phyloP scores from a whole-genome alignment of 306 rosid genomes.

The Prunus padus region DNA sequence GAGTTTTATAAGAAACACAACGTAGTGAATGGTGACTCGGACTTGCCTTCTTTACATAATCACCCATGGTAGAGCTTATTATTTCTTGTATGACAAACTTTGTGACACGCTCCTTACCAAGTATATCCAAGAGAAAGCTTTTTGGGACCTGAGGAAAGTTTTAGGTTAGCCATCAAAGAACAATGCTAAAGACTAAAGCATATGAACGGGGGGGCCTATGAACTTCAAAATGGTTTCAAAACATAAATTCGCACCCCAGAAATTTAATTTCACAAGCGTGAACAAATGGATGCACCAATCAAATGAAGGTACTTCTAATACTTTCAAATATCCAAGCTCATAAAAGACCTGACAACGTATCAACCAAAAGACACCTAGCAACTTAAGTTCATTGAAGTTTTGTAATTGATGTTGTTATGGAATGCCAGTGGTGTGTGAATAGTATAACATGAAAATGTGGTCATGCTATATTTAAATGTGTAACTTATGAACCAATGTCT shows the following conservation, averaged over 20 bases:
- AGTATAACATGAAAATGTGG: not conserved
- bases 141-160: conserved; percentile 55
- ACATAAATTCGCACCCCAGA: not conserved
- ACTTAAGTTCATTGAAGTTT: too few species aligned
- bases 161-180: conserved; percentile 1
- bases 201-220: not conserved
- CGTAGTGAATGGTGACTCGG: not conserved
- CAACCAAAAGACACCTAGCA: too few species aligned
- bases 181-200: not conserved
- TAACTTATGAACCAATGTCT: not conserved
- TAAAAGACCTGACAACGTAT: not conserved
- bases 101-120: conserved; percentile 74
- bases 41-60: conserved; percentile 64
- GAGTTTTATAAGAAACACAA: conserved; percentile 4
- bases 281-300: not conserved
- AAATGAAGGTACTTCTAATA: not conserved
- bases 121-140: conserved; percentile 61
- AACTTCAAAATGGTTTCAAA: not conserved
- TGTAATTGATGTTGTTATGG: too few species aligned
- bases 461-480: not conserved
- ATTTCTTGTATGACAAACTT: conserved; percentile 80
- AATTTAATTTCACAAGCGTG: not conserved
- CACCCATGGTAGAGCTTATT: conserved; percentile 69
- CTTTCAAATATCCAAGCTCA: not conserved
- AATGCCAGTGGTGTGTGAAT: not conserved